phyloP scores from a whole-genome alignment of 768 basidiomycete species.

The Macrolepiota albuminosa region DNA sequence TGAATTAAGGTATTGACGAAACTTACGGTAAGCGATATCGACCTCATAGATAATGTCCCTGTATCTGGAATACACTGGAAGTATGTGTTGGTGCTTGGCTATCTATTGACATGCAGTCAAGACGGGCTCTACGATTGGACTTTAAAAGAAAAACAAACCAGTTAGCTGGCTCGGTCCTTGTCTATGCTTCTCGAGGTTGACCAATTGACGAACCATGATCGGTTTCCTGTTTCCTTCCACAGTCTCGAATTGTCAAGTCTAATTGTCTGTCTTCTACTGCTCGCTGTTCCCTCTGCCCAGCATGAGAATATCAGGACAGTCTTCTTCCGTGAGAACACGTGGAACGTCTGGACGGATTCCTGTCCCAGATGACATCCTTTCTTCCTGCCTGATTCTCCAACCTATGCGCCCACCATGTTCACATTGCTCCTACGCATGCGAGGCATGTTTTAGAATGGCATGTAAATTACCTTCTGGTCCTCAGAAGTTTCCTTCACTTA shows the following conservation, averaged over 20 bases:
- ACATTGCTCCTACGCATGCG: not conserved
- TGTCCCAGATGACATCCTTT: not conserved
- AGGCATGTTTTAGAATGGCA: not conserved
- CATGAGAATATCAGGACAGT: not conserved
- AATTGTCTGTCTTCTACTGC: not conserved
- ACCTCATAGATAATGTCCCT: not conserved
- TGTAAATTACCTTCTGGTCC: not conserved
- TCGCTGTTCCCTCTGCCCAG: not conserved
- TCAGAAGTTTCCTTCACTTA: not conserved
- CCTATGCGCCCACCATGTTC: not conserved
- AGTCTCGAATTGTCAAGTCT: not conserved
- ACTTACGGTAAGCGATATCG: not conserved
- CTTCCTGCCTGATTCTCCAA: not conserved
- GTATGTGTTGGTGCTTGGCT: not conserved
- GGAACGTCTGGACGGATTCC: constrained; percentile 4
- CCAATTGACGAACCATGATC: not conserved
- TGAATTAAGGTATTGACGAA: not conserved
- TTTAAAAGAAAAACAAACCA: not conserved
- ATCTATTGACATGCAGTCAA: not conserved
- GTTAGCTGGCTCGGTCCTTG: not conserved
- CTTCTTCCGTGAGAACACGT: constrained; percentile 6
- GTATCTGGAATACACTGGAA: not conserved
- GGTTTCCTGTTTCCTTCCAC: not conserved
- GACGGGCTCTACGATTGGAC: not conserved
- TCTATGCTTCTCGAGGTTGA: not conserved